Conservation (phyloP, 352 stramenopile species). For the Phytophthora capsici region DNA sequence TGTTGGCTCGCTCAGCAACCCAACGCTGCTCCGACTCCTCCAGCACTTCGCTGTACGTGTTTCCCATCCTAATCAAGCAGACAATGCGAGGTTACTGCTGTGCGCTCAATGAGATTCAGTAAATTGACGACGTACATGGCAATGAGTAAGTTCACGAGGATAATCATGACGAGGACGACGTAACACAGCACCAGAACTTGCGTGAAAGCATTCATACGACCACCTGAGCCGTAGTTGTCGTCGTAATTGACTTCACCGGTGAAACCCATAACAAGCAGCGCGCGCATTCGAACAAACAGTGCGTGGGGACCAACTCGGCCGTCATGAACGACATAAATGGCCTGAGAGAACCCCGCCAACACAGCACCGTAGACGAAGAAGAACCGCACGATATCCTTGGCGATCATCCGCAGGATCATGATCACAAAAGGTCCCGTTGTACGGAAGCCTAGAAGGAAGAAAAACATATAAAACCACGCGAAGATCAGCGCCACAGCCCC, state of each 20-base stretch:
- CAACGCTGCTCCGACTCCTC: slow-evolving; percentile 66
- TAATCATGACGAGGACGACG: slow-evolving; percentile 68
- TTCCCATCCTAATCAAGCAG: slow-evolving; percentile 53
- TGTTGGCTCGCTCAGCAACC: slow-evolving; percentile 69
- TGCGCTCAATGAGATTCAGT: not conserved
- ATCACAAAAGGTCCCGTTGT: slow-evolving; percentile 71
- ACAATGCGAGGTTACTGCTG: slow-evolving; percentile 1
- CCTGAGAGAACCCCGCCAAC: slow-evolving; percentile 60
- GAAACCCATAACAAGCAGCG: slow-evolving; percentile 63
- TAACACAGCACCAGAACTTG: slow-evolving; percentile 66
- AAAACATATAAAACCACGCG: slow-evolving; percentile 71
- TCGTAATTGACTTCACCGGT: slow-evolving; percentile 69
- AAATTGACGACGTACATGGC: slow-evolving; percentile 47
- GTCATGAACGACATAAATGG: slow-evolving; percentile 64
- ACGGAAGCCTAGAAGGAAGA: slow-evolving; percentile 71
- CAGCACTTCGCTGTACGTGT: slow-evolving; percentile 68
- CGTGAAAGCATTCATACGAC: slow-evolving; percentile 53
- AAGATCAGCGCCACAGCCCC: slow-evolving; percentile 55
- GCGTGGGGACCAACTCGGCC: slow-evolving; percentile 33
- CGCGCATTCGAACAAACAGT: slow-evolving; percentile 52
- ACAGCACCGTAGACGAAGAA: slow-evolving; percentile 62
- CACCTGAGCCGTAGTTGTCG: slow-evolving; percentile 52
- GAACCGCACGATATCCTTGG: slow-evolving; percentile 66
- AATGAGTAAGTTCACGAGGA: slow-evolving; percentile 73
- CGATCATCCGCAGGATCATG: slow-evolving; percentile 73